A percentile compares a stretch with the other conserved stretches of the same genome.
Conservation (phyloP, 352 stramenopile species). For the Phytophthora ramorum region DNA sequence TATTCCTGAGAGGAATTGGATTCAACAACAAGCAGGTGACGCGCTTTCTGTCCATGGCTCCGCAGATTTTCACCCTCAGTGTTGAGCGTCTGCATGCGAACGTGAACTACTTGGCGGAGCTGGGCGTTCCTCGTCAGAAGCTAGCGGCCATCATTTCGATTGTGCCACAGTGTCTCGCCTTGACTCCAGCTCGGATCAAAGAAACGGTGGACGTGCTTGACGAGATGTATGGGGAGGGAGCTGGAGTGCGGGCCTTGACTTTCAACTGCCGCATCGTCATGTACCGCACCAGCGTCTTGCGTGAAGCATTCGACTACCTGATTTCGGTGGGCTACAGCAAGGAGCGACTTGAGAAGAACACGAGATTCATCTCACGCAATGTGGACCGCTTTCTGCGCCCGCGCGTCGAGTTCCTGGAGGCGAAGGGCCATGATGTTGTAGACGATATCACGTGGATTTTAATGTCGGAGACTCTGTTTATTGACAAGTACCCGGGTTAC, state of each 20-base stretch:
- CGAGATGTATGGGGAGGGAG: slow-evolving; percentile 39
- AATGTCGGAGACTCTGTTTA: slow-evolving; percentile 32
- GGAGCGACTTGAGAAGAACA: slow-evolving; percentile 33
- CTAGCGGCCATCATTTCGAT: slow-evolving; percentile 38
- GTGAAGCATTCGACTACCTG: slow-evolving; percentile 42
- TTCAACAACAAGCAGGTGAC: slow-evolving; percentile 41
- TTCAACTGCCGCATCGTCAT: slow-evolving; percentile 46
- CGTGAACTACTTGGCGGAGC: slow-evolving; percentile 24
- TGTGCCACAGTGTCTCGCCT: slow-evolving; percentile 40
- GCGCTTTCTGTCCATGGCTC: slow-evolving; percentile 42
- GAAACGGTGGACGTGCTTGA: slow-evolving; percentile 41
- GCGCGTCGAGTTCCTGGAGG: slow-evolving; percentile 44
- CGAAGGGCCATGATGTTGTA: slow-evolving; percentile 1
- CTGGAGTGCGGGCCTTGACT: slow-evolving; percentile 17
- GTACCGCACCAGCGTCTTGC: slow-evolving; percentile 41
- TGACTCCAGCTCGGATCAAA: slow-evolving; percentile 42
- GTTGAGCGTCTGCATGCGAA: slow-evolving; percentile 40
- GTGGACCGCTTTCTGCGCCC: slow-evolving; percentile 45
- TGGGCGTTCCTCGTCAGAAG: slow-evolving; percentile 35
- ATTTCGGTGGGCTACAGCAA: slow-evolving; percentile 32
- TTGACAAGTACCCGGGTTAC: slow-evolving; percentile 36
- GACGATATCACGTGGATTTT: slow-evolving; percentile 39
- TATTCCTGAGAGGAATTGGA: slow-evolving; percentile 38
- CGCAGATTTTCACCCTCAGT: slow-evolving; percentile 45
- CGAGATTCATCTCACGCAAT: slow-evolving; percentile 44